Base-by-base conservation (phyloP, 768 basidiomycete genomes). In the Calocybe cyanea region DNA sequence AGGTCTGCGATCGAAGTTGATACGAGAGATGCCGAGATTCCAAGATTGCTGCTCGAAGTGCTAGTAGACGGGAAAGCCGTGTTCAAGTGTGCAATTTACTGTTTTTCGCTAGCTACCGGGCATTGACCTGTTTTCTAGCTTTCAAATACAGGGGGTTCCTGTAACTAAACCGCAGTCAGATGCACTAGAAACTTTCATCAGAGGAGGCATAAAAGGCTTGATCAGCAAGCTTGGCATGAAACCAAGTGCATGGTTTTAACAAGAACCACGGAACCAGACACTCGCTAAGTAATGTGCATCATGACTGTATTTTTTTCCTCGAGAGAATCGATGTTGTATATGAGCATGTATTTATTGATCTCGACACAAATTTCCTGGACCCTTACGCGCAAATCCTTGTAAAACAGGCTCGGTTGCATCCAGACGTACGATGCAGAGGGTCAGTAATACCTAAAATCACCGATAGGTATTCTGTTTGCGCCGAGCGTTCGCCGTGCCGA, bases 1-100 rank as follows among this genome's bases (percentile, higher is more conserved):
- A 85, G 83, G 79, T 79, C 84, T 1, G 63, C 80, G 0, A 73
- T 91, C 36, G 84, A 86, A 58, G 67, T 91, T 20, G 83, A 91
- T 57, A 85, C 83, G 1, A 68, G 71, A 23, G 68, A 83, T 52
- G 53, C 62, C 4, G 57, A 67, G 21, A 64, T 65, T 18, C 87
- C 87, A 0, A 68, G 63, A 10, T 59, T 86, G n/a, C 67, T 68
- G 19, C 53, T 88, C 11, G 78, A 85, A 57, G 68, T 81, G 10
- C 65, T 80, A 52, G 75, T 86, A 41, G 77, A 85, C 51, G 85
- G 85, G 30, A 68, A 66, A 35, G 53, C 67, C 7, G 69, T 67
- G 10, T 83, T 79, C 58, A 64, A 67, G 82, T 83, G 76, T 57
- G 24, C n/a, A n/a, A n/a, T 6, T 25, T 39, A 20, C 28, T 35